Conservation (phyloP, 176 grass and related monocot species). For the Juncus effusus region DNA sequence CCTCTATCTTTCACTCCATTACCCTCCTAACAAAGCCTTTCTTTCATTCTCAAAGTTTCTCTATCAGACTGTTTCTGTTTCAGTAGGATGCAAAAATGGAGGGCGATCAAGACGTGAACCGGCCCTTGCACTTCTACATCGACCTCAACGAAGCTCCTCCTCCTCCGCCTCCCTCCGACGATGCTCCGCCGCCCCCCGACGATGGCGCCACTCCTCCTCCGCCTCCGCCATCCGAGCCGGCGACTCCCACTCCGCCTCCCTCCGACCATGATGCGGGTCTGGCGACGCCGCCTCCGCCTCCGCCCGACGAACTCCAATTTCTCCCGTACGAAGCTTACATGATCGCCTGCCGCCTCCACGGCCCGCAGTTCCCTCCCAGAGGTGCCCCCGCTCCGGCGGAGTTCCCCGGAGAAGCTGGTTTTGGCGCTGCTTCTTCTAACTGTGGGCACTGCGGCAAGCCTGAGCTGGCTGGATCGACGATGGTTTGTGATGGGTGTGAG, state of each 20-base stretch:
- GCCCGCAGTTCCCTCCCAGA: neutral
- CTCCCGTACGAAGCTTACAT: conserved; percentile 46
- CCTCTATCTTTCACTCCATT: neutral
- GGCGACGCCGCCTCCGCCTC: neutral
- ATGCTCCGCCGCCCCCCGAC: conserved; percentile 37
- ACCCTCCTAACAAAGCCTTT: neutral
- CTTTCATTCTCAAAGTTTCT: no score
- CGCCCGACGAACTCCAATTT: conserved; percentile 10
- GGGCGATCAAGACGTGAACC: conserved; percentile 35
- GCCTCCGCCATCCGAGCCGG: conserved; percentile 2
- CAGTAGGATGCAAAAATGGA: conserved; percentile 22
- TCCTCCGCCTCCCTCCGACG: conserved; percentile 75
- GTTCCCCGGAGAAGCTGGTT: conserved; percentile 62
- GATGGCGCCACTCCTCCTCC: neutral
- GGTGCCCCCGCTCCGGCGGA: conserved; percentile 34
- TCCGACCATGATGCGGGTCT: conserved; percentile 9
- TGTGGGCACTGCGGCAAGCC: conserved; percentile 51
- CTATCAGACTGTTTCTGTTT: no score
- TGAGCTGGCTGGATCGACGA: conserved; percentile 41
- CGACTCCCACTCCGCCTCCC: conserved; percentile 2
- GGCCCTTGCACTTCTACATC: conserved; percentile 56
- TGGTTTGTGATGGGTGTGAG: conserved; percentile 87
- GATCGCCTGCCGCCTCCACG: conserved; percentile 35
- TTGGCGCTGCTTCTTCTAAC: conserved; percentile 15
- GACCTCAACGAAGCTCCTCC: conserved; percentile 93